phyloP scores from a whole-genome alignment of 2,329 filamentous ascomycete species.

The Arthrinium puccinioides region DNA sequence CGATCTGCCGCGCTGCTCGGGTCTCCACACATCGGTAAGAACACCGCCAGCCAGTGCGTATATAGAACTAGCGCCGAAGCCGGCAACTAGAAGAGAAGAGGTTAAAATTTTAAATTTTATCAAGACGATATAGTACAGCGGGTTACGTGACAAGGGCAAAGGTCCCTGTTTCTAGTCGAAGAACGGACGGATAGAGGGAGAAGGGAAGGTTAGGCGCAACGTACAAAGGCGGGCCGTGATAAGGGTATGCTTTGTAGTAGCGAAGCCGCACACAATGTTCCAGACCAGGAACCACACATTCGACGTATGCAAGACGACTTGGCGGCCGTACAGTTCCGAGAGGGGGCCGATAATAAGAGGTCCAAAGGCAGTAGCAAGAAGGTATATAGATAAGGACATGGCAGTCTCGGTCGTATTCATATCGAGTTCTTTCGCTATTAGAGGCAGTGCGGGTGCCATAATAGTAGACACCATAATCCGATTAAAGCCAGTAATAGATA shows the following conservation, averaged over 20 bases:
- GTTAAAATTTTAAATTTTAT: constrained; percentile 33
- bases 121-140: constrained; percentile 33
- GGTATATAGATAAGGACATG: constrained; percentile 40
- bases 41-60: constrained; percentile 39
- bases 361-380: constrained; percentile 40
- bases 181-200: constrained; percentile 34
- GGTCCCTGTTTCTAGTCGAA: too few species aligned
- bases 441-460: constrained; percentile 40
- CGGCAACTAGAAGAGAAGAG: constrained; percentile 36
- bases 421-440: constrained; percentile 42
- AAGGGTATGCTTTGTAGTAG: constrained; percentile 39
- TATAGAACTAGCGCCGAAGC: constrained; percentile 38
- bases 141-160: constrained; percentile 40
- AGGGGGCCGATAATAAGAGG: constrained; percentile 39
- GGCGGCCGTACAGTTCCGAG: constrained; percentile 44
- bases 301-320: constrained; percentile 39
- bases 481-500: constrained; percentile 43
- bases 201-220: constrained; percentile 16
- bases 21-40: constrained; percentile 36
- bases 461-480: constrained; percentile 45
- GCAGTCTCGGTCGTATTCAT: constrained; percentile 40
- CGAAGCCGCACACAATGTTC: constrained; percentile 49
- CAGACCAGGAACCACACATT: constrained; percentile 40
- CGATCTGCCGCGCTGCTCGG: constrained; percentile 36
- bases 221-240: constrained; percentile 22